Evolutionary conservation across 176 grass and related monocot genomes (phyloP).

Genomic region (Alopecurus myosuroides): DNA sequence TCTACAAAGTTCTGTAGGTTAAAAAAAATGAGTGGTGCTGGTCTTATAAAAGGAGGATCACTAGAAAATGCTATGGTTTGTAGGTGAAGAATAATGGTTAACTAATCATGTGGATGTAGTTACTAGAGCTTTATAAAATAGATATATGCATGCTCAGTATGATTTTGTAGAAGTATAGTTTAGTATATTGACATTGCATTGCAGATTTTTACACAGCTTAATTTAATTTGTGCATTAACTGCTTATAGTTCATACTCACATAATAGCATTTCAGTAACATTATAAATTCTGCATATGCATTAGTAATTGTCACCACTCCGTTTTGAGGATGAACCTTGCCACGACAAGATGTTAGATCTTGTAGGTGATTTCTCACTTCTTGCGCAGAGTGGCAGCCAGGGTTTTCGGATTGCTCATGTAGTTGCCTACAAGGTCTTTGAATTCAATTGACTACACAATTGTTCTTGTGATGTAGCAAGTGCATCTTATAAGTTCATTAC

Average conservation of each 20-base stretch:
- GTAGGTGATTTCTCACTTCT: slow-evolving; percentile 87
- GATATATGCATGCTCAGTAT: neutral
- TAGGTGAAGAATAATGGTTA: too few relatives aligned
- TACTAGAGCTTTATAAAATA: slow-evolving; percentile 5
- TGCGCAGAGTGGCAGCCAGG: slow-evolving; percentile 75
- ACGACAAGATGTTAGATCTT: slow-evolving; percentile 90
- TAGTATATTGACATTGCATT: too few relatives aligned
- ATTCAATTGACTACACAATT: neutral
- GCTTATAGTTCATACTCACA: too few relatives aligned
- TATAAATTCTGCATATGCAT: too few relatives aligned
- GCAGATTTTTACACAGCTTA: too few relatives aligned
- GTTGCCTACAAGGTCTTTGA: slow-evolving; percentile 71
- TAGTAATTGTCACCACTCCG: slow-evolving; percentile 77
- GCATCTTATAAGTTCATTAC: neutral
- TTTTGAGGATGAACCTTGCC: slow-evolving; percentile 77
- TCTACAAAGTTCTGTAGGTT: too few relatives aligned
- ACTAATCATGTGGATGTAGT: neutral
- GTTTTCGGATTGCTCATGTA: slow-evolving; percentile 73
- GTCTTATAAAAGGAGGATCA: too few relatives aligned
- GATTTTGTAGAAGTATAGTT: neutral
- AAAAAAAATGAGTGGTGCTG: too few relatives aligned
- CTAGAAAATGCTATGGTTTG: too few relatives aligned
- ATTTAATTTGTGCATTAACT: too few relatives aligned
- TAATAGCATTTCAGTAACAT: too few relatives aligned
- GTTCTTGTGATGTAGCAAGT: neutral